Conservation (phyloP, 2,329 filamentous ascomycete genomes). For the Akanthomyces muscarius region DNA sequence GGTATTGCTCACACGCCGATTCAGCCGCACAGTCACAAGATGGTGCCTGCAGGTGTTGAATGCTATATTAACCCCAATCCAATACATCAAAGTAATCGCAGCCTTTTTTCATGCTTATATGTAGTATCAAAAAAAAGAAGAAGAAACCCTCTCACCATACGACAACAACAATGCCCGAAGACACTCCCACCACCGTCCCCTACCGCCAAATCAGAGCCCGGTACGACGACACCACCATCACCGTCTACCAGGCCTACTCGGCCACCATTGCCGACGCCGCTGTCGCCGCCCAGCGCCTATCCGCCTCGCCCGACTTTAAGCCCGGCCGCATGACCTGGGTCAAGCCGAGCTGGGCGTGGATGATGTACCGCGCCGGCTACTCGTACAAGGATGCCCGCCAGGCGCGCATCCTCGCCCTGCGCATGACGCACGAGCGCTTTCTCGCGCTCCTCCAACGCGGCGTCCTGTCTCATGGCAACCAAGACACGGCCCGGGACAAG, state of each 20-base stretch:
- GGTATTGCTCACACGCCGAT: slow-evolving; percentile 7
- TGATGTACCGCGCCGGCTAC: slow-evolving; percentile 61
- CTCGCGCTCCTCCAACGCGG: slow-evolving; percentile 40
- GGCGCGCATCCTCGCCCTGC: slow-evolving; percentile 53
- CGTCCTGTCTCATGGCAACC: slow-evolving; percentile 26
- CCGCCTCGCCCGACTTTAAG: slow-evolving; percentile 49
- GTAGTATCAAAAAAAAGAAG: not conserved
- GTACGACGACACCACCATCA: slow-evolving; percentile 49
- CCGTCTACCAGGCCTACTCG: slow-evolving; percentile 60
- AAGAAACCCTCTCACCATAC: not conserved
- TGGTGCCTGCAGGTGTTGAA: not conserved
- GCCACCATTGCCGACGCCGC: slow-evolving; percentile 49
- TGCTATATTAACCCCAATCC: not conserved
- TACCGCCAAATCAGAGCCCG: slow-evolving; percentile 51
- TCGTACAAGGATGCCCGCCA: slow-evolving; percentile 53
- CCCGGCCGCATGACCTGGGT: slow-evolving; percentile 61
- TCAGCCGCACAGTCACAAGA: slow-evolving; percentile 9
- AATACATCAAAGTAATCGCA: not conserved
- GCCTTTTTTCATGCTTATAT: not conserved
- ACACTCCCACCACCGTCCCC: slow-evolving; percentile 21
- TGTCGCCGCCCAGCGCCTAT: slow-evolving; percentile 46
- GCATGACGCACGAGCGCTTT: slow-evolving; percentile 49
- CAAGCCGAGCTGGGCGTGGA: slow-evolving; percentile 61
- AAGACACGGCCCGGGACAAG: slow-evolving; percentile 23
- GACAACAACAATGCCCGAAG: not conserved